Evolutionary conservation across 768 basidiomycete genomes (phyloP).

Genomic region (Serendipita indica): DNA sequence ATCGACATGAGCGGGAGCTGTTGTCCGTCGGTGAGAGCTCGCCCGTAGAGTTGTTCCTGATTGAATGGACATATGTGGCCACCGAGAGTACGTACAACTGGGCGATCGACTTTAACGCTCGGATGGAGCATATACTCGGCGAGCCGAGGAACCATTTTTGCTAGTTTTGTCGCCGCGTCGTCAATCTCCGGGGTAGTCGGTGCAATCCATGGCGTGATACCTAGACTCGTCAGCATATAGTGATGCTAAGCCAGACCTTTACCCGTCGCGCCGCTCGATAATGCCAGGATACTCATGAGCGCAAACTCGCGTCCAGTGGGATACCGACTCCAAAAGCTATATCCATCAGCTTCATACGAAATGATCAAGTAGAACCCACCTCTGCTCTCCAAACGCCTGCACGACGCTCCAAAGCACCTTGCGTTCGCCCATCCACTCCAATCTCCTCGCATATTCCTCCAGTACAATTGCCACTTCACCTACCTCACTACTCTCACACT

Average conservation of each 20-base stretch:
- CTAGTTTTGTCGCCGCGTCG: conserved; percentile 5
- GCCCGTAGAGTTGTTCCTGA: neutral
- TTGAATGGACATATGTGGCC: too few relatives aligned
- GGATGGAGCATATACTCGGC: conserved; percentile 3
- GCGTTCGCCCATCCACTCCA: conserved; percentile 9
- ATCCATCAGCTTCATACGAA: neutral
- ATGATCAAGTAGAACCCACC: conserved; percentile 2
- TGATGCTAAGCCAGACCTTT: neutral
- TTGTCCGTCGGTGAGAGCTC: neutral
- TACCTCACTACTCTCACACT: conserved; percentile 16
- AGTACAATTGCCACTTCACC: conserved; percentile 15
- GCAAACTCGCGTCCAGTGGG: conserved; percentile 15
- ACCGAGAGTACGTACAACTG: too few relatives aligned
- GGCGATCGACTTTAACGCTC: too few relatives aligned
- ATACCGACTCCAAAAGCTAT: conserved; percentile 13
- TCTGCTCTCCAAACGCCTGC: conserved; percentile 18
- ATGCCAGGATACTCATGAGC: neutral
- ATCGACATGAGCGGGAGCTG: neutral
- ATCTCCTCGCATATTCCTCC: conserved; percentile 11
- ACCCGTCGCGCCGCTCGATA: conserved; percentile 13
- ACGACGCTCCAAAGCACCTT: conserved; percentile 19
- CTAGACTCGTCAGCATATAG: neutral
- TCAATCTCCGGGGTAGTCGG: conserved; percentile 13
- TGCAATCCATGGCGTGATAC: conserved; percentile 11
- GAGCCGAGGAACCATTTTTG: neutral